Base-by-base conservation (phyloP, 2,329 filamentous ascomycete species). In the Tympanopsis confertula region DNA sequence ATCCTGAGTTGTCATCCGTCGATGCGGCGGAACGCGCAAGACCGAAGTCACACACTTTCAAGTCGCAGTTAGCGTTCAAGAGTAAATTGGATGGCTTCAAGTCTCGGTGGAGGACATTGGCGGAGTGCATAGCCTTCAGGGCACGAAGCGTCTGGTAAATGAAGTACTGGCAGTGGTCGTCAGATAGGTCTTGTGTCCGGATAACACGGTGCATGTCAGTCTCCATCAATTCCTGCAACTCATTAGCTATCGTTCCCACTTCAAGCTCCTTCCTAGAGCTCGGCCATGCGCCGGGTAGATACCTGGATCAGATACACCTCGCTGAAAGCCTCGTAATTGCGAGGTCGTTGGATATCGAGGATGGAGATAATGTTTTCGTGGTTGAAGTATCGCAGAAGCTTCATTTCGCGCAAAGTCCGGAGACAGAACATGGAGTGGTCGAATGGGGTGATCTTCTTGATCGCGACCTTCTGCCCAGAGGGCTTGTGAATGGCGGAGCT, bases 281-380 rank as follows among this genome's bases (percentile, higher is more conserved):
- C n/a, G n/a, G n/a, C n/a, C 24, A 20, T 5, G 28, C 20, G 18
- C 15, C 10, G 4, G 19, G 15, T 33, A 17, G 18, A 26, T 68
- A 94, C 88, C 71, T 96, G 91, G 50, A 98, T 96, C 50, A 98
- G 79, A 60, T 98, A 98, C 44, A 98, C 91, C 63, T 98, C 91
- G 40, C 88, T 88, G 63, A 98, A 98, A 38, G 78, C 82, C 57
- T 96, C 89, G 56, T 93, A 96, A 68, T 83, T 94, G 53, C 89
- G 77, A 30, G 91, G 91, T 68, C 95, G 94, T 66, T 98, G 91
- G 50, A 98, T 98, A 59, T 98, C 91, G 49, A 98, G 78, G 51
- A 98, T 98, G 38, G 88, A 96, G 58, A 98, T 98, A 67, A 98
- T 96, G 65, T 98, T 98, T 66, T 98, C 91, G 59, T 98, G 91